These are phyloP conservation scores for Candida pini DNA, from an alignment of 805 yeast species.

Conservation along the genomic window DNA sequence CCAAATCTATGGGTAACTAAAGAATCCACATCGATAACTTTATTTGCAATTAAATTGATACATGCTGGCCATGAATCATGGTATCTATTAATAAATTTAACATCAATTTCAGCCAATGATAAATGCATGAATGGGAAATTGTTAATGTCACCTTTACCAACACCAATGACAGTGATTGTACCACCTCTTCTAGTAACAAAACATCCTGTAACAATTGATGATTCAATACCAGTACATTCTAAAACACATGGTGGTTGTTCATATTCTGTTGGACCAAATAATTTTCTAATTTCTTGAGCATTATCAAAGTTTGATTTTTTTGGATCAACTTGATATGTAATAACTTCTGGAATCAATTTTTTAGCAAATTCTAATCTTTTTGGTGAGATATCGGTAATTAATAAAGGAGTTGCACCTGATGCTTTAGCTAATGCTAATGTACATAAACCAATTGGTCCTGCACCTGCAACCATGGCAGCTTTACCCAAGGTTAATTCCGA, in stretches of 20 bases:
- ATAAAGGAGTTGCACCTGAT: slow-evolving; percentile 48
- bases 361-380: slow-evolving; percentile 43
- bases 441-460: slow-evolving; percentile 56
- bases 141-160: slow-evolving; percentile 40
- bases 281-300: slow-evolving; percentile 31
- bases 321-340: slow-evolving; percentile 37
- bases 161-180: slow-evolving; percentile 43
- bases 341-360: slow-evolving; percentile 39
- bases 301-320: slow-evolving; percentile 30
- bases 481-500: slow-evolving; percentile 43
- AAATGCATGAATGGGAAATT: slow-evolving; percentile 51
- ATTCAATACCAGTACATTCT: slow-evolving; percentile 53
- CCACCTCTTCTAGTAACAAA: slow-evolving; percentile 45
- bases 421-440: slow-evolving; percentile 44
- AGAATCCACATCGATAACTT: slow-evolving; percentile 37
- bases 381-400: slow-evolving; percentile 42
- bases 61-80: slow-evolving; percentile 55
- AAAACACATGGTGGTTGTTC: slow-evolving; percentile 38
- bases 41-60: slow-evolving; percentile 40
- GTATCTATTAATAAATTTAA: slow-evolving; percentile 48
- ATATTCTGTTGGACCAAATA: slow-evolving; percentile 32
- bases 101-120: slow-evolving; percentile 46
- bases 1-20: slow-evolving; percentile 45
- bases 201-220: slow-evolving; percentile 41
- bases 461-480: slow-evolving; percentile 45